A percentile compares a stretch with the other conserved stretches of the same genome.
phyloP scores from a whole-genome alignment of 148 eudicot species.

The Rhododendron henanense region DNA sequence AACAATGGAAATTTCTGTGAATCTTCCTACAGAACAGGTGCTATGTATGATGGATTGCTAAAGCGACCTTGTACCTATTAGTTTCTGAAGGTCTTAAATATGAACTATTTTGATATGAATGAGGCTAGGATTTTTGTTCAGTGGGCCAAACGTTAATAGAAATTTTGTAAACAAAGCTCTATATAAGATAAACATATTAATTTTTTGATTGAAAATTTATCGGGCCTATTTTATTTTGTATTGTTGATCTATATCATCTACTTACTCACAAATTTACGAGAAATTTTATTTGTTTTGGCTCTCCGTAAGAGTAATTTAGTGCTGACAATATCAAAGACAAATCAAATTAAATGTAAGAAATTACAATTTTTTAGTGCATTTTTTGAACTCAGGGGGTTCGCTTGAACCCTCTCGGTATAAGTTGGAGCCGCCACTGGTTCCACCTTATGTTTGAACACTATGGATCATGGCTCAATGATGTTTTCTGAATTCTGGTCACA shows the following conservation, averaged over 20 bases:
- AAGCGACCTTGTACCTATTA: background rate
- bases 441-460: background rate
- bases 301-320: background rate
- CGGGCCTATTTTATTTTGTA: too few relatives aligned
- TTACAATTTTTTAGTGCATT: background rate
- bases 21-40: background rate
- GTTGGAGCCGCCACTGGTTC: background rate
- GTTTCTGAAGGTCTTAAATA: background rate
- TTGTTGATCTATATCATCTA: too few relatives aligned
- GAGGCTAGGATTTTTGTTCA: background rate
- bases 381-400: too few relatives aligned
- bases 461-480: background rate
- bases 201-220: too few relatives aligned
- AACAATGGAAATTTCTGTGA: background rate
- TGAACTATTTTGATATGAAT: background rate
- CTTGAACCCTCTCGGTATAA: too few relatives aligned
- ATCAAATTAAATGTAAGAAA: background rate
- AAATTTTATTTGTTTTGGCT: background rate
- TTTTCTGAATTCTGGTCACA: background rate
- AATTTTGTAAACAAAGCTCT: too few relatives aligned
- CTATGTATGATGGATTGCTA: background rate
- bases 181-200: too few relatives aligned
- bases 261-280: too few relatives aligned
- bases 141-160: too few relatives aligned
- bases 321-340: background rate